Evolutionary conservation across 78 protist genomes (phyloP), one percentile per base, ranked within the genome.

Genomic region (Mantamonas sphyraenae): DNA sequence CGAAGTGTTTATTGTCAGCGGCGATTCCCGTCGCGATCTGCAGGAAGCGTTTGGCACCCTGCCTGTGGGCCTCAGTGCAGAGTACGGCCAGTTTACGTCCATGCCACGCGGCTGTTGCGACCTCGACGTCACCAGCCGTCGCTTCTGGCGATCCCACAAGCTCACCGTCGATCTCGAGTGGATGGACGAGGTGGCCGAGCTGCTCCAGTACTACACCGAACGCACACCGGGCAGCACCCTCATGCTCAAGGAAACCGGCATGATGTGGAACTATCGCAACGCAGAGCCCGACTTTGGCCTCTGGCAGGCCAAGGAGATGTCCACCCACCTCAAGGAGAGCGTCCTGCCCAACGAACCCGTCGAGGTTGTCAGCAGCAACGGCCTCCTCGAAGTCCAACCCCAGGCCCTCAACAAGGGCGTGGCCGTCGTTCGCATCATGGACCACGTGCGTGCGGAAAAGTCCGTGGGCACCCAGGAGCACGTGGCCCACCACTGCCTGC

Each of bases 91-190:
- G 17, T 10, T 64, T 19, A 16, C 12, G 16, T 47, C 53, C 28
- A 59, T 16, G 64, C 64, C 64, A 8, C 37, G 28, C 64, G 64
- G 64, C 8, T n/a, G n/a, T n/a, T n/a, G n/a, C n/a, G n/a, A n/a
- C n/a, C n/a, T n/a, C n/a, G n/a, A n/a, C n/a, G n/a, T n/a, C n/a
- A n/a, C n/a, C n/a, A n/a, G n/a, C n/a, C n/a, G n/a, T n/a, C n/a
- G n/a, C n/a, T n/a, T n/a, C n/a, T 10, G 50, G 30, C n/a, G 5
- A 9, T 33, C 14, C 17, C 12, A 7, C 30, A 33, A 10, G 33
- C 68, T 33, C 42, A 12, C 7, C 22, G 30, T 12, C 22, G 38
- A 19, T 12, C 7, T 19, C 7, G 30, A 19, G n/a, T 64, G 68
- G 68, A 64, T 64, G 12, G 26, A 10, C 14, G 37, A 24, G 26